Evolutionary conservation across 345 rosid genomes (phyloP).

Genomic region (Citrus trifoliata): DNA sequence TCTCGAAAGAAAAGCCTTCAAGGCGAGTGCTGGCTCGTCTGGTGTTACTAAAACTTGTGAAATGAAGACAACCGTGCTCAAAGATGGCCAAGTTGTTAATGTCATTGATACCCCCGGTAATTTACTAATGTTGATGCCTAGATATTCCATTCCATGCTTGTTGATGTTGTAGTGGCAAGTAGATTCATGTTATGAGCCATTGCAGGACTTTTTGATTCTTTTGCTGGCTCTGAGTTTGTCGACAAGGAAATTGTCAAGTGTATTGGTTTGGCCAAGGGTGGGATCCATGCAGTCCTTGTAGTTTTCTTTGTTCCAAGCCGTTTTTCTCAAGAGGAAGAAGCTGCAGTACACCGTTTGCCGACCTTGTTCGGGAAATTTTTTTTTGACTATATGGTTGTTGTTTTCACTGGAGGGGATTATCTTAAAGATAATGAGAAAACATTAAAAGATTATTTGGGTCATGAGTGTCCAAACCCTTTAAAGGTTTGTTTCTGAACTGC

Average conservation of each 20-base stretch:
- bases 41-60: constrained; percentile 79
- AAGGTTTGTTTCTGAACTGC: constrained; percentile 44
- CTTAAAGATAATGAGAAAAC: constrained; percentile 80
- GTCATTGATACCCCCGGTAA: constrained; percentile 94
- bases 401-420: constrained; percentile 91
- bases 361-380: constrained; percentile 74
- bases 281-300: constrained; percentile 73
- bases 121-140: background rate
- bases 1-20: constrained; percentile 66
- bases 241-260: constrained; percentile 84
- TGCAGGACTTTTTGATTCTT: constrained; percentile 78
- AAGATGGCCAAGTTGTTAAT: constrained; percentile 68
- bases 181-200: constrained; percentile 4
- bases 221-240: constrained; percentile 52
- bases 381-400: constrained; percentile 69
- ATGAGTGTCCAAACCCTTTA: constrained; percentile 66
- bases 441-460: constrained; percentile 63
- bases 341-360: constrained; percentile 61
- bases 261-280: constrained; percentile 77
- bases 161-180: background rate
- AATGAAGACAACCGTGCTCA: constrained; percentile 44
- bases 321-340: constrained; percentile 67
- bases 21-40: constrained; percentile 58
- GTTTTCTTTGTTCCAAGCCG: constrained; percentile 66
- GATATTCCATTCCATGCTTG: background rate